These are phyloP conservation scores for Malus hybrid DNA, from an alignment of 331 rosid genomes.

Conservation along the genomic window DNA sequence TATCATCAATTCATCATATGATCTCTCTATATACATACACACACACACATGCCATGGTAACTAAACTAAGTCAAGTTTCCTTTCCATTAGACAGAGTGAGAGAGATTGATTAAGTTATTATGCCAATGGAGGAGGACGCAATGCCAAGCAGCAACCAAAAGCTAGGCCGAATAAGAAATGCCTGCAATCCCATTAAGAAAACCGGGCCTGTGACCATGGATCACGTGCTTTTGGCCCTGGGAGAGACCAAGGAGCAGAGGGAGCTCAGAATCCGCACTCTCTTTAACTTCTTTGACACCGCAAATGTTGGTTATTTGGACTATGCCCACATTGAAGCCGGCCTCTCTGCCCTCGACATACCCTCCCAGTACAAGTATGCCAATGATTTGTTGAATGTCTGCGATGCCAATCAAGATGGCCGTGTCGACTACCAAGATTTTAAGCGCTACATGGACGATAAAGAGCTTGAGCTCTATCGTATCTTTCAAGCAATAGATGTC, in stretches of 20 bases:
- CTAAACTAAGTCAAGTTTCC: not conserved
- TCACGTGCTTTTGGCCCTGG: slow-evolving; percentile 67
- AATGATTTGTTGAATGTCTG: slow-evolving; percentile 67
- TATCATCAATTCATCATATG: too few species aligned
- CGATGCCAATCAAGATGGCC: slow-evolving; percentile 61
- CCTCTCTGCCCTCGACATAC: slow-evolving; percentile 62
- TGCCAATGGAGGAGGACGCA: not conserved
- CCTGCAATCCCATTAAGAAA: slow-evolving; percentile 46
- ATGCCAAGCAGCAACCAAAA: not conserved
- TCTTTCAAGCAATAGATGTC: slow-evolving; percentile 81
- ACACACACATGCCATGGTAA: too few species aligned
- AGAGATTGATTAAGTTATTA: not conserved
- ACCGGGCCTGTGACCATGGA: slow-evolving; percentile 60
- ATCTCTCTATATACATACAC: too few species aligned
- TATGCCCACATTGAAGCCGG: slow-evolving; percentile 54
- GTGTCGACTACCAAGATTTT: slow-evolving; percentile 63
- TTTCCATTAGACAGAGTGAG: not conserved
- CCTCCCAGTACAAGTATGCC: slow-evolving; percentile 70
- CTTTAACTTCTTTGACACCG: slow-evolving; percentile 58
- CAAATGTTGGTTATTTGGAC: slow-evolving; percentile 56
- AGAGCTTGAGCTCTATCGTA: slow-evolving; percentile 75
- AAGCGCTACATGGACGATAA: slow-evolving; percentile 78
- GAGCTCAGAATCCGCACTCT: slow-evolving; percentile 52
- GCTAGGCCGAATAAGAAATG: not conserved
- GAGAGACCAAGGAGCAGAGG: slow-evolving; percentile 70